Conservation (phyloP, 176 grass and related monocot species). For the Phragmites australis region DNA sequence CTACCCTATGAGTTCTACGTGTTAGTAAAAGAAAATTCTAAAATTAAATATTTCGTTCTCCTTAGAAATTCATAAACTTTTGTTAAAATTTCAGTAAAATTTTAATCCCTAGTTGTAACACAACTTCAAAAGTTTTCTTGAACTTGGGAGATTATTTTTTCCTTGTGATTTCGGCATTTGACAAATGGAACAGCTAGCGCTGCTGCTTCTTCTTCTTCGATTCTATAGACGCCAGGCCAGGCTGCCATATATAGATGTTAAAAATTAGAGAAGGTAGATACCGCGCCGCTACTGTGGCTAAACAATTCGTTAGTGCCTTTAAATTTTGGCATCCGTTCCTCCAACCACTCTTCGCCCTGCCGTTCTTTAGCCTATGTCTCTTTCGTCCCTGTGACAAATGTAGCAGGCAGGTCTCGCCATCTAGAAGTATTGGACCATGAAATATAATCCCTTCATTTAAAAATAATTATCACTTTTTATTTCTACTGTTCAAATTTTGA, state of each 20-base stretch:
- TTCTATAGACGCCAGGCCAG: background rate
- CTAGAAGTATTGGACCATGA: background rate
- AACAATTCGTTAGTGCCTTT: background rate
- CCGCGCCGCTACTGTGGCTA: background rate
- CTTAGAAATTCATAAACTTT: too few species aligned
- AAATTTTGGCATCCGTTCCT: constrained; percentile 7
- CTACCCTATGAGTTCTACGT: too few species aligned
- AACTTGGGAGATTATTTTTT: background rate
- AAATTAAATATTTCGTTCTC: too few species aligned
- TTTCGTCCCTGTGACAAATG: background rate
- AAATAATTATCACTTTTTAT: too few species aligned
- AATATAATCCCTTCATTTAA: too few species aligned
- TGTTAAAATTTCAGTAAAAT: background rate
- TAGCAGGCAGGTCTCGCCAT: background rate
- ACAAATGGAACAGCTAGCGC: background rate
- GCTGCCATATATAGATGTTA: background rate
- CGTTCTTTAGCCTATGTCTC: background rate
- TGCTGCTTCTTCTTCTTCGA: background rate
- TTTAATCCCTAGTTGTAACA: background rate
- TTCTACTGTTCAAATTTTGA: too few species aligned
- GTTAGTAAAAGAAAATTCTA: too few species aligned
- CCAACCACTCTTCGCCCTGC: constrained; percentile 10
- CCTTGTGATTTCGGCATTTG: too few species aligned
- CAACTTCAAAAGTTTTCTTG: background rate
- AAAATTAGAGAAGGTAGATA: background rate